A percentile compares a stretch with the other conserved stretches of the same genome.
phyloP scores from a whole-genome alignment of 140 eudicot species.

The Ambrosia hybrid region DNA sequence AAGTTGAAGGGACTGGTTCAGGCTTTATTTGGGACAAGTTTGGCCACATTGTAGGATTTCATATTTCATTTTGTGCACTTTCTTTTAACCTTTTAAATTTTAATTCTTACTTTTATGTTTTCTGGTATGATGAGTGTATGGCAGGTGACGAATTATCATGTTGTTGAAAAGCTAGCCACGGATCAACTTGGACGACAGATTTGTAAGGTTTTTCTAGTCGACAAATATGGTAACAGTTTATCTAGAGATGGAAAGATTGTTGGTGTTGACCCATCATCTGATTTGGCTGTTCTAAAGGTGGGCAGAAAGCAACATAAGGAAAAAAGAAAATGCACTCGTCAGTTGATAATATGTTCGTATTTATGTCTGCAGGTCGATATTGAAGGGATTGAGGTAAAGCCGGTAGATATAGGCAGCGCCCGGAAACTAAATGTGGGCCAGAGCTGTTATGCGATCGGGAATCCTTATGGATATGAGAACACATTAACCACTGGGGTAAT shows the following conservation, averaged over 20 bases:
- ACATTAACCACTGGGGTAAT: slow-evolving; percentile 93
- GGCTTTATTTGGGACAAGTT: slow-evolving; percentile 97
- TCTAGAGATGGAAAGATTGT: slow-evolving; percentile 66
- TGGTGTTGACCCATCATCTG: slow-evolving; percentile 81
- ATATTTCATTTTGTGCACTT: background rate
- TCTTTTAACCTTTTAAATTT: background rate
- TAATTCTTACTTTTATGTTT: background rate
- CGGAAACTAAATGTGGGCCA: slow-evolving; percentile 71
- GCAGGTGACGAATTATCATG: slow-evolving; percentile 98
- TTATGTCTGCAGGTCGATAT: slow-evolving; percentile 57
- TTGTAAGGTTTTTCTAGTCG: slow-evolving; percentile 83
- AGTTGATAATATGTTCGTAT: background rate
- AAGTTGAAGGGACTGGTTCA: slow-evolving; percentile 94
- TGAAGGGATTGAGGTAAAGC: slow-evolving; percentile 65
- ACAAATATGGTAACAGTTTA: slow-evolving; percentile 58
- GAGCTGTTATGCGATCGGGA: slow-evolving; percentile 91
- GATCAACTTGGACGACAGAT: slow-evolving; percentile 74
- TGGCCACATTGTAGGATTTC: slow-evolving; percentile 87
- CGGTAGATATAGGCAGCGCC: slow-evolving; percentile 69
- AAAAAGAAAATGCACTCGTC: background rate
- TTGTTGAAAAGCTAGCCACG: slow-evolving; percentile 74
- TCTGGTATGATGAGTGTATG: slow-evolving; percentile 5
- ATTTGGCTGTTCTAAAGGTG: slow-evolving; percentile 95
- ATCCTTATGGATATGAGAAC: slow-evolving; percentile 94
- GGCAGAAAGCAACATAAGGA: background rate